Conservation (phyloP, 768 basidiomycete genomes). For the Cystobasidium tubakii region DNA sequence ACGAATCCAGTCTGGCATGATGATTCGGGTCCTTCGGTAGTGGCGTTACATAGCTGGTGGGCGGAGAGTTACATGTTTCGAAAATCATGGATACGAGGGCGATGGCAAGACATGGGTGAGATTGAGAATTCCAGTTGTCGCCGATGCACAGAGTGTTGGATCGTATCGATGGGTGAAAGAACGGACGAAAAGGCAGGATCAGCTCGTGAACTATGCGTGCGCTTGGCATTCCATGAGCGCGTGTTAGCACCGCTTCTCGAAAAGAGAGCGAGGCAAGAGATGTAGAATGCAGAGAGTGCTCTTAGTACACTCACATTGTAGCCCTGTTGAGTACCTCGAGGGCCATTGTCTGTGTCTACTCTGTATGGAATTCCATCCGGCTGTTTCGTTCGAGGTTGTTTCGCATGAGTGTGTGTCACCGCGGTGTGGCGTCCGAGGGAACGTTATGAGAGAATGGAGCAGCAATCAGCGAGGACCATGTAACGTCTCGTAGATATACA, state of each 20-base stretch:
- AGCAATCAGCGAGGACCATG: background rate
- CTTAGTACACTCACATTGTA: conserved; percentile 31
- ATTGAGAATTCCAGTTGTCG: too few relatives aligned
- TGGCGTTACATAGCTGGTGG: conserved; percentile 39
- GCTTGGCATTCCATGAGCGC: background rate
- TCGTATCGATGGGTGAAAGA: background rate
- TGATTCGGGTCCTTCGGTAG: conserved; percentile 41
- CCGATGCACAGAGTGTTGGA: too few relatives aligned
- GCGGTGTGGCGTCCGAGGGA: background rate
- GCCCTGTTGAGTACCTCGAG: conserved; percentile 29
- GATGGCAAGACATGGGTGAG: too few relatives aligned
- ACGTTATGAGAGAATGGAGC: background rate
- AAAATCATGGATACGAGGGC: background rate
- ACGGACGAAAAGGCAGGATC: background rate
- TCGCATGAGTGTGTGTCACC: background rate
- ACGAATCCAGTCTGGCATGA: conserved; percentile 46
- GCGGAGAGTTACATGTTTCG: background rate
- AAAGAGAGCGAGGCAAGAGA: background rate
- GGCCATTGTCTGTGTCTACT: conserved; percentile 37
- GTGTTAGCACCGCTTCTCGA: background rate
- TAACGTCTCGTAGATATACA: too few relatives aligned
- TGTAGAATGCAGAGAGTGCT: background rate
- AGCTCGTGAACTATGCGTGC: background rate
- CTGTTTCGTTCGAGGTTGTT: conserved; percentile 35
- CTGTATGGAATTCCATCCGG: conserved; percentile 53